Conservation (phyloP, 352 stramenopile species). For the Phytopythium kandeliae region DNA sequence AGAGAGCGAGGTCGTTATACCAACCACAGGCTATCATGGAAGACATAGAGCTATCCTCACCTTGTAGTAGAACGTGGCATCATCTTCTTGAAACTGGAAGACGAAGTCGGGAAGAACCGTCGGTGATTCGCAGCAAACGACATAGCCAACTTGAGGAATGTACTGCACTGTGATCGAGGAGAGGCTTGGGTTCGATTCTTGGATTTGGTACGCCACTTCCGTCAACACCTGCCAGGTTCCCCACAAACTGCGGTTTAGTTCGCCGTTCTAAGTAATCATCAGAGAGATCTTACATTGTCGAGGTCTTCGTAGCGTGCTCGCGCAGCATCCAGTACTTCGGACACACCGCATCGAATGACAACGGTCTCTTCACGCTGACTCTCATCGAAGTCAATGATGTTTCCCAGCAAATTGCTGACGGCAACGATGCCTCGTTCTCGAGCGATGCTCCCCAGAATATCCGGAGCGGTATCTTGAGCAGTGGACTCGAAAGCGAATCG, state of each 20-base stretch:
- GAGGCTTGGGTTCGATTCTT: constrained; percentile 64
- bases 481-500: not conserved
- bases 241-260: not conserved
- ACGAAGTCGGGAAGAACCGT: constrained; percentile 70
- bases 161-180: constrained; percentile 81
- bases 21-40: not conserved
- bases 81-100: constrained; percentile 87
- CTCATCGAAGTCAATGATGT: constrained; percentile 82
- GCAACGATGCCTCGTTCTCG: constrained; percentile 41
- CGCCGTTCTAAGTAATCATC: too few relatives aligned
- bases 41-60: constrained; percentile 12
- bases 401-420: constrained; percentile 73
- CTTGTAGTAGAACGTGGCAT: constrained; percentile 86
- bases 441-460: not conserved
- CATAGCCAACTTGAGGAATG: constrained; percentile 84
- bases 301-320: constrained; percentile 71
- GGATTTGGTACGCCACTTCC: constrained; percentile 77
- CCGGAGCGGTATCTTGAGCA: not conserved
- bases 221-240: constrained; percentile 54
- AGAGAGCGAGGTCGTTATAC: not conserved
- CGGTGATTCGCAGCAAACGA: constrained; percentile 70
- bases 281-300: constrained; percentile 65
- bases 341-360: constrained; percentile 69
- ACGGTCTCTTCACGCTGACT: constrained; percentile 51
- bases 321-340: constrained; percentile 59